These are phyloP conservation scores for Stagonosporopsis chrysanthemi DNA, from an alignment of 2,329 filamentous ascomycete genomes.

Conservation along the genomic window DNA sequence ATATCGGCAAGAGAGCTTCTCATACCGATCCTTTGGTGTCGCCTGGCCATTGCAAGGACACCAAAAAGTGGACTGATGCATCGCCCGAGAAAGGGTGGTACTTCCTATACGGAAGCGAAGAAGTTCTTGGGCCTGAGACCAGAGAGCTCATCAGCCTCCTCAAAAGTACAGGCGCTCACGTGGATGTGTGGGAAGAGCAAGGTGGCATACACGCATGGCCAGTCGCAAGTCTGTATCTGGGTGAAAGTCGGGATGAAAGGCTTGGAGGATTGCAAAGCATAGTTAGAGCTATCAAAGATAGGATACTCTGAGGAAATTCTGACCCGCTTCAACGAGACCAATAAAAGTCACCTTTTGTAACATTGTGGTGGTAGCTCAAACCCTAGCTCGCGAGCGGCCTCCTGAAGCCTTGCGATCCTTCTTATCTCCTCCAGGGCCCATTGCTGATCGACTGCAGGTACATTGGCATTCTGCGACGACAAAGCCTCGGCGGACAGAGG, in stretches of 20 bases:
- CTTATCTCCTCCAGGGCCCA: slow-evolving; percentile 12
- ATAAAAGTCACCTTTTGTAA: slow-evolving; percentile 3
- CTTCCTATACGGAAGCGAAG: slow-evolving; percentile 76
- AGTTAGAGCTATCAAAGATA: slow-evolving; percentile 46
- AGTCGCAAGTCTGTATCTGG: slow-evolving; percentile 69
- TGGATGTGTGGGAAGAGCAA: slow-evolving; percentile 66
- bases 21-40: slow-evolving; percentile 67
- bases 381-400: slow-evolving; percentile 10
- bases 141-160: slow-evolving; percentile 65
- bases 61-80: slow-evolving; percentile 70
- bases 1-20: slow-evolving; percentile 63
- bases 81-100: slow-evolving; percentile 72
- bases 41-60: slow-evolving; percentile 73
- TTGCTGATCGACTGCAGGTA: slow-evolving; percentile 3
- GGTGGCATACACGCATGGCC: slow-evolving; percentile 85
- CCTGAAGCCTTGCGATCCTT: slow-evolving; percentile 5
- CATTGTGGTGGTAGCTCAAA: slow-evolving; percentile 12
- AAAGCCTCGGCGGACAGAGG: slow-evolving; percentile 8
- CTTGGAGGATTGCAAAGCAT: slow-evolving; percentile 57
- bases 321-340: background rate
- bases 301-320: slow-evolving; percentile 27
- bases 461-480: slow-evolving; percentile 1
- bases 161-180: slow-evolving; percentile 60
- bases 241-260: slow-evolving; percentile 55
- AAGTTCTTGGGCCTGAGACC: slow-evolving; percentile 78